A percentile compares a stretch with the other conserved stretches of the same genome.
These are phyloP conservation scores for Tetrahymena elliotti DNA, from an alignment of 73 alveolate species.

Conservation along the genomic window DNA sequence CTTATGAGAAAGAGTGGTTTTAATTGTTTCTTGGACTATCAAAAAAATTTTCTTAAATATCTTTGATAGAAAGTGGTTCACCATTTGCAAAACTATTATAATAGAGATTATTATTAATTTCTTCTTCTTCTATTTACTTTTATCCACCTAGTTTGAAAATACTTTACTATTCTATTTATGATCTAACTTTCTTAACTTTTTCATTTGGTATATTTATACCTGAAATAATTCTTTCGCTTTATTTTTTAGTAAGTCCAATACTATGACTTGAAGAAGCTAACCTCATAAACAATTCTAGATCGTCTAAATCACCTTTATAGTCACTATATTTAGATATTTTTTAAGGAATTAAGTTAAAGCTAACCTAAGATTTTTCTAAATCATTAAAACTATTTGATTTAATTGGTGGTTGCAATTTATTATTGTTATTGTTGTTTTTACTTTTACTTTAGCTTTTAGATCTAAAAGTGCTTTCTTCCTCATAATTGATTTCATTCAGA, in stretches of 20 bases:
- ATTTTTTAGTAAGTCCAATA: not conserved
- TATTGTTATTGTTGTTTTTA: too few relatives aligned
- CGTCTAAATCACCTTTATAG: not conserved
- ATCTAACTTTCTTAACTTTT: not conserved
- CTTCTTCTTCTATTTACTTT: not conserved
- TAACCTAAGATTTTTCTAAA: not conserved
- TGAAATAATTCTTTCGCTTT: not conserved
- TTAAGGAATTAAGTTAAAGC: not conserved
- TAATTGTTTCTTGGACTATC: not conserved
- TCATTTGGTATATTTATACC: not conserved
- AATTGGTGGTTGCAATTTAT: not conserved
- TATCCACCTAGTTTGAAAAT: not conserved
- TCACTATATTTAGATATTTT: not conserved
- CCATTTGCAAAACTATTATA: not conserved
- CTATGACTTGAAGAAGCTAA: not conserved
- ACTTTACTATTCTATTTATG: not conserved
- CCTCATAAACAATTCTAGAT: not conserved
- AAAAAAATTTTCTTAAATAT: not conserved
- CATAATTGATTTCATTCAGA: not conserved
- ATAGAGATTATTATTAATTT: not conserved
- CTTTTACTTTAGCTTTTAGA: too few relatives aligned
- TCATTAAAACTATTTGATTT: not conserved
- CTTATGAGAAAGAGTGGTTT: not conserved
- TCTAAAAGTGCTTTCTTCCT: not conserved
- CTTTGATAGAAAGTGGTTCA: not conserved